Evolutionary conservation across 306 rosid genomes (phyloP), one percentile per base, ranked within the genome.

Genomic region (Quercus berberidifolia): DNA sequence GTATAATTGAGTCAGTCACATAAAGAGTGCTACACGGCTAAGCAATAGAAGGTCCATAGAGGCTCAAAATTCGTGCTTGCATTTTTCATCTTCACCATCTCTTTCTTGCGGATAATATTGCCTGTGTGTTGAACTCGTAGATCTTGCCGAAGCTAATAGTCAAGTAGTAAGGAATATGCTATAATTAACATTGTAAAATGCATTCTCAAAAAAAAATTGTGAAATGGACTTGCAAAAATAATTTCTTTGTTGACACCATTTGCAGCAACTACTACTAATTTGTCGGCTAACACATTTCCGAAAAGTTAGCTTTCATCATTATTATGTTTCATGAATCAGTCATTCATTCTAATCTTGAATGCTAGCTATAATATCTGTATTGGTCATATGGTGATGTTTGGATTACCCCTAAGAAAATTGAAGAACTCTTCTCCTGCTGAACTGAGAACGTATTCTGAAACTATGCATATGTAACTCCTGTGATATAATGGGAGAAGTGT

Each of bases 21-120:
- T 81, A 91, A 91, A 80, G 97, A 90, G 54, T 94, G 99, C 85
- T 94, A 91, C 76, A 87, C 65, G 85, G 97, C 1, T 95, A 89
- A 88, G 92, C 78, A 84, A 78, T 46, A 68, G 25, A 55, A 72
- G 78, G 77, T 88, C 67, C 43, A 21, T 76, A 71, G 28, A 69
- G 69, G 63, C 81, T 74, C 38, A 69, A 35, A 78, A 83, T 73
- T 8, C 52, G 5, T 74, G 55, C 73, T 68, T 58, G 26, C 76
- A 78, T 64, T 73, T 65, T 20, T 78, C 43, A 59, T 79, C 59
- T 52, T 71, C 71, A 57, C 67, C 55, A 67, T 52, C 74, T 67
- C 58, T 63, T 38, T 56, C 23, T 71, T 55, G 67, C 69, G 7
- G 78, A 52, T 41, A 31, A 21, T 25, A 7, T 31, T 69, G 12